A percentile compares a stretch with the other conserved stretches of the same genome.
Conservation (phyloP, 2,329 filamentous ascomycete genomes). For the Nemania diffusa region DNA sequence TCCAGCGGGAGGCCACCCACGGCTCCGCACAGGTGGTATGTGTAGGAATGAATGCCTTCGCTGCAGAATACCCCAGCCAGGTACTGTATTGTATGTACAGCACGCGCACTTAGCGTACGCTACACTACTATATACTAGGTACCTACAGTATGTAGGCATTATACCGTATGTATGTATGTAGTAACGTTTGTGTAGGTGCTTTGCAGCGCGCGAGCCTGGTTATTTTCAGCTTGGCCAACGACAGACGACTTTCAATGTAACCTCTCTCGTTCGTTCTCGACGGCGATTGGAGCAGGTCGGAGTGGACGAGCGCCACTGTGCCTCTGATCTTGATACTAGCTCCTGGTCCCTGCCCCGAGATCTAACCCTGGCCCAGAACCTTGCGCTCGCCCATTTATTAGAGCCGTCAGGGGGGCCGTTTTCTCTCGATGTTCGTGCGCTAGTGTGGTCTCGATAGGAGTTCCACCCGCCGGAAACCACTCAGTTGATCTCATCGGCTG, state of each 20-base stretch:
- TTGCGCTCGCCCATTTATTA: slow-evolving; percentile 21
- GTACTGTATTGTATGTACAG: too few relatives aligned
- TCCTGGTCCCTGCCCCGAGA: slow-evolving; percentile 19
- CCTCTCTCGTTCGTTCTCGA: slow-evolving; percentile 5
- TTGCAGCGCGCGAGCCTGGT: not conserved
- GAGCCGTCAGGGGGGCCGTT: slow-evolving; percentile 20
- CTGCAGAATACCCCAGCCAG: not conserved
- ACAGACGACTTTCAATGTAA: slow-evolving; percentile 22
- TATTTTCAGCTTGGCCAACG: slow-evolving; percentile 22
- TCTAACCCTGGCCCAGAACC: slow-evolving; percentile 21
- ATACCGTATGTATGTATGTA: not conserved
- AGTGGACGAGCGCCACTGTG: slow-evolving; percentile 26
- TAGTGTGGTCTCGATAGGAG: not conserved
- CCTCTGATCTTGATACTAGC: slow-evolving; percentile 24
- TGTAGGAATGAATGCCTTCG: not conserved
- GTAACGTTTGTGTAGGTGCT: not conserved
- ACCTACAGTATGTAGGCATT: not conserved
- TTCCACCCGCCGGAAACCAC: slow-evolving; percentile 2
- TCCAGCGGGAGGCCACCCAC: not conserved
- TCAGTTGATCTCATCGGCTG: slow-evolving; percentile 12
- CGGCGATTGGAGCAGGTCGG: slow-evolving; percentile 20
- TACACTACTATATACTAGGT: not conserved
- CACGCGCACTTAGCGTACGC: too few relatives aligned
- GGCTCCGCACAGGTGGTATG: not conserved
- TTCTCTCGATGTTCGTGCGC: slow-evolving; percentile 23